phyloP scores from a whole-genome alignment of 2,329 filamentous ascomycete species.

The Hypomyces rosellus region DNA sequence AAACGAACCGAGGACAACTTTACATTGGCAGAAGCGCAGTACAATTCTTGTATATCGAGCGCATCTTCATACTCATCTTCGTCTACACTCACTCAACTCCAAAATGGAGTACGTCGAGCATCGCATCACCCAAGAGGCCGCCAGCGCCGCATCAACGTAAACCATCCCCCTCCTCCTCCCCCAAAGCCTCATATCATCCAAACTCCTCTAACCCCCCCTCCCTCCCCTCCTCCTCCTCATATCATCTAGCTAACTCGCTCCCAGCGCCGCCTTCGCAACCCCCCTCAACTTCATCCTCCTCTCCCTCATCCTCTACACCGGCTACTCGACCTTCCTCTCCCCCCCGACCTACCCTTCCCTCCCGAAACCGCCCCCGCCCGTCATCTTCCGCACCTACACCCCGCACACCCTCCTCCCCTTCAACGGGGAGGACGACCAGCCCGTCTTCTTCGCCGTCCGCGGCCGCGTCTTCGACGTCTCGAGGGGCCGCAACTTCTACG shows the following conservation, averaged over 20 bases:
- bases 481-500: constrained; percentile 86
- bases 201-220: too few relatives aligned
- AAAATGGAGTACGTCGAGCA: constrained; percentile 54
- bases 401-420: constrained; percentile 76
- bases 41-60: too few relatives aligned
- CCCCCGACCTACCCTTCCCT: constrained; percentile 41
- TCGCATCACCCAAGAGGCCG: constrained; percentile 48
- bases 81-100: not conserved
- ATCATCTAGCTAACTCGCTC: not conserved
- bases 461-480: constrained; percentile 89
- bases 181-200: not conserved
- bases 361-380: constrained; percentile 48
- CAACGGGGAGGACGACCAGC: constrained; percentile 67
- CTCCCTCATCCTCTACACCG: constrained; percentile 49
- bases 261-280: constrained; percentile 44
- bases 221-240: not conserved
- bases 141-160: constrained; percentile 35
- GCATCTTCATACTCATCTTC: too few relatives aligned
- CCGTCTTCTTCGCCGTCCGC: constrained; percentile 86
- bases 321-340: constrained; percentile 48
- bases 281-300: constrained; percentile 59
- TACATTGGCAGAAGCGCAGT: too few relatives aligned
- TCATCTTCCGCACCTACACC: constrained; percentile 64
- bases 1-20: too few relatives aligned
- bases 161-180: constrained; percentile 9